Conservation (phyloP, 2,329 filamentous ascomycete species). For the Botryotinia convoluta region DNA sequence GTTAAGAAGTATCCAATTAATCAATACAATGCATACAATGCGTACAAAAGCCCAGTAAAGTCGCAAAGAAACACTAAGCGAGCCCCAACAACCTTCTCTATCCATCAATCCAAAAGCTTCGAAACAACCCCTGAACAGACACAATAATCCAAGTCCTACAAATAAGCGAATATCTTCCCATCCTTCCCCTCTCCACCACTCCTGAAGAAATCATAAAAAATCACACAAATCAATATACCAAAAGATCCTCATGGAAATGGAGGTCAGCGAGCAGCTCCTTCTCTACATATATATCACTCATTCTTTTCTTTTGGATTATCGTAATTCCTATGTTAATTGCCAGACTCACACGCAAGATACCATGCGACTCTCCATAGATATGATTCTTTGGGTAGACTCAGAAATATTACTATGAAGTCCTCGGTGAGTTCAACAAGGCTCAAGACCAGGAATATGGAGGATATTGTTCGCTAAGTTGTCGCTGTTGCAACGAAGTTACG, state of each 20-base stretch:
- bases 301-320: no score
- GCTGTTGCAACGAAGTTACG: background rate
- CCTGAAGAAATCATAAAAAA: rapidly evolving
- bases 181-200: background rate
- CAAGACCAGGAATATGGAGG: background rate
- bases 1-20: background rate
- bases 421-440: background rate
- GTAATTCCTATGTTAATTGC: background rate
- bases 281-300: background rate
- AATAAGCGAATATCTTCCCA: background rate
- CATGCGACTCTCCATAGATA: no score
- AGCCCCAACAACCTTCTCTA: background rate
- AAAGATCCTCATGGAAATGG: background rate
- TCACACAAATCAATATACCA: background rate
- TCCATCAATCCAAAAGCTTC: background rate
- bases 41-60: background rate
- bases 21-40: background rate
- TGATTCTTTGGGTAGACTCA: background rate
- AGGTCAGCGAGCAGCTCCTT: background rate
- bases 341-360: no score
- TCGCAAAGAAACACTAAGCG: background rate
- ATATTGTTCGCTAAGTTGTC: background rate
- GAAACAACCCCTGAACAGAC: background rate
- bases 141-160: background rate
- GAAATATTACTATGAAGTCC: no score